Percentiles rank a stretch among this genome's conserved stretches.
phyloP scores from a whole-genome alignment of 163 green algal genomes.

The Prototheca wickerhamii region DNA sequence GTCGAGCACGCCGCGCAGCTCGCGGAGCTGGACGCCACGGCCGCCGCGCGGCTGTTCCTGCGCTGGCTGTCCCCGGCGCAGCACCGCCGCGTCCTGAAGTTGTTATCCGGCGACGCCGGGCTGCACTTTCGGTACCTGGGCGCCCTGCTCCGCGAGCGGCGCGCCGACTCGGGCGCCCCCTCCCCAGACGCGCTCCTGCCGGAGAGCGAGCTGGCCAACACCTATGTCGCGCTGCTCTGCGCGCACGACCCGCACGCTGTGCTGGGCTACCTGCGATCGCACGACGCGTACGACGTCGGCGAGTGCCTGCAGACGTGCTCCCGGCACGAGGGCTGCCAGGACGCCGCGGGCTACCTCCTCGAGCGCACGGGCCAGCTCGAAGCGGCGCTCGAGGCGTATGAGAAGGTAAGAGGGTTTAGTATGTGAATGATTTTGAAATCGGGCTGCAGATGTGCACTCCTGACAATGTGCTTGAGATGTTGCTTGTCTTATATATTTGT shows the following conservation, averaged over 20 bases:
- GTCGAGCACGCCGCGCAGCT: neutral
- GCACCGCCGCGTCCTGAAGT: neutral
- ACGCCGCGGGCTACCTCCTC: conserved; percentile 61
- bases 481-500: too few relatives aligned
- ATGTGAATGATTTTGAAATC: too few relatives aligned
- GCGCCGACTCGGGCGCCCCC: neutral
- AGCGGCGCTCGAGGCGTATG: conserved; percentile 49
- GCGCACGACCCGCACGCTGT: conserved; percentile 23
- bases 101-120: neutral
- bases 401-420: conserved; percentile 9
- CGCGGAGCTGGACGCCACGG: too few relatives aligned
- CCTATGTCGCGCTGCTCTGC: neutral
- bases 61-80: neutral
- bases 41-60: neutral
- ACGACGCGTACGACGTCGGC: conserved; percentile 34
- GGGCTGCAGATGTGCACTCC: too few relatives aligned
- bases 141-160: neutral
- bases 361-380: conserved; percentile 60
- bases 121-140: neutral
- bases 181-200: too few relatives aligned
- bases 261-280: conserved; percentile 58
- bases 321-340: conserved; percentile 25
- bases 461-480: too few relatives aligned
- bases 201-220: neutral
- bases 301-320: conserved; percentile 26